Base-by-base conservation (phyloP, 2,329 filamentous ascomycete genomes). In the Ascochyta clinopodiicola region DNA sequence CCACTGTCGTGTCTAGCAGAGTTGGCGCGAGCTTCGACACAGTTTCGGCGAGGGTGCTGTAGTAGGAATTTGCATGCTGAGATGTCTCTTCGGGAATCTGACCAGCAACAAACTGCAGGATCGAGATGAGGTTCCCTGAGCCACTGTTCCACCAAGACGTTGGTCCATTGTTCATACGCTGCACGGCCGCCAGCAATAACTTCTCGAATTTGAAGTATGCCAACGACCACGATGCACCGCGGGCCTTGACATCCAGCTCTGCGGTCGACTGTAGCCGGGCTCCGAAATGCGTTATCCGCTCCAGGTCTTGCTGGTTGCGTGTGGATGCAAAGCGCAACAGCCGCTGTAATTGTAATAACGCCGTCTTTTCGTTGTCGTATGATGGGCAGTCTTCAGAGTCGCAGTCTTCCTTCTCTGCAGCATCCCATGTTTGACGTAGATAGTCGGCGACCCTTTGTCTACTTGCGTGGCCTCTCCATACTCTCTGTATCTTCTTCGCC, bases 381-480 rank as follows among this genome's bases (percentile, higher is more conserved):
- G 72, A 63, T 8, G 55, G 60, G 31, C 56, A 38, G 38, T 51
- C 32, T 27, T 47, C 22, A 25, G 36, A 19, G 39, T 34, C 13
- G 25, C 39, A 37, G 67, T 54, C 25, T 9, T 50, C 29, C 3
- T 38, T 47, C 60, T 79, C 72, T 1, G 63, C 57, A 5, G 66
- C 60, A 54, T 77, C 75, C 51, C 68, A 63, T n/a, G 68, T 60
- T 12, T 63, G 59, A 50, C 77, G 75, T 57, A 77, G 85, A 86
- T 50, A 68, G 42, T 82, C 77, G 60, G 85, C 85, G 59, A 90
- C 79, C 45, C 75, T 71, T 56, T 79, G 82, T 65, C 93, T 85
- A 55, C 79, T 81, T 52, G 75, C 82, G 74, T 96, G 84, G 13
- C 92, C 92, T 73, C 94, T 85, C 93, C 93, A 98, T 75, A 84